Percentiles rank a stretch among this genome's conserved stretches.
Evolutionary conservation across 306 rosid genomes (phyloP).

Genomic region (Morella rubra): DNA sequence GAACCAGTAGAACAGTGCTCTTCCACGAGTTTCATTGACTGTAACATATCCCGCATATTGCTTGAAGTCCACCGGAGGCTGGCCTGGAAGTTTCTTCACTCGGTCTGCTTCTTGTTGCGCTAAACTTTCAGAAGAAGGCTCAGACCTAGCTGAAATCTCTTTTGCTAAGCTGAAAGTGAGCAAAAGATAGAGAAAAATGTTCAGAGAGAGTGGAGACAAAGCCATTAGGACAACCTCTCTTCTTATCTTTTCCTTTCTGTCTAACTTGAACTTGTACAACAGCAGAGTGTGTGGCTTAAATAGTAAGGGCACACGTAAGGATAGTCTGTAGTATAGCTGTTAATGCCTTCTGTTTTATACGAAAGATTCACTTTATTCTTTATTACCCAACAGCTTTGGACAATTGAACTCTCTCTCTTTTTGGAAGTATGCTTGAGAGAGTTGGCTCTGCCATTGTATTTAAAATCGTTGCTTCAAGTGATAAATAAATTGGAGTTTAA

Average conservation of each 20-base stretch:
- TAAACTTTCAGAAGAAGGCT: neutral
- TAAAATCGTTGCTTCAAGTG: neutral
- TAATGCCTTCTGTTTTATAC: slow-evolving; percentile 13
- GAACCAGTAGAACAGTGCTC: slow-evolving; percentile 92
- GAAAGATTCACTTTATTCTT: neutral
- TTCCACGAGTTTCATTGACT: slow-evolving; percentile 67
- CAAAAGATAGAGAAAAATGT: slow-evolving; percentile 16
- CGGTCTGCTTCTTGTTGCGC: slow-evolving; percentile 55
- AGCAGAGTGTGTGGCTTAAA: slow-evolving; percentile 19
- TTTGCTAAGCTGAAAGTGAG: slow-evolving; percentile 4
- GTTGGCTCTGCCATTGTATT: neutral
- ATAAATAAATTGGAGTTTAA: no score
- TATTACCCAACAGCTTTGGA: neutral
- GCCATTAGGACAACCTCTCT: slow-evolving; percentile 21
- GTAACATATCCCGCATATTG: slow-evolving; percentile 77
- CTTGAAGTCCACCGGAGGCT: slow-evolving; percentile 64
- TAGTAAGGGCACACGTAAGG: slow-evolving; percentile 22
- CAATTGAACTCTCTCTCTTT: no score
- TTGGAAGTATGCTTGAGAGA: neutral
- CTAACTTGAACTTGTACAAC: neutral
- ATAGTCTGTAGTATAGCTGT: slow-evolving; percentile 17
- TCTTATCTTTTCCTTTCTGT: neutral
- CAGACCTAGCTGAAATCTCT: slow-evolving; percentile 1
- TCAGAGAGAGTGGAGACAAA: neutral
- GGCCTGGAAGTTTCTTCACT: slow-evolving; percentile 62